Base-by-base conservation (phyloP, 768 basidiomycete species). In the Boletellus emodensis region DNA sequence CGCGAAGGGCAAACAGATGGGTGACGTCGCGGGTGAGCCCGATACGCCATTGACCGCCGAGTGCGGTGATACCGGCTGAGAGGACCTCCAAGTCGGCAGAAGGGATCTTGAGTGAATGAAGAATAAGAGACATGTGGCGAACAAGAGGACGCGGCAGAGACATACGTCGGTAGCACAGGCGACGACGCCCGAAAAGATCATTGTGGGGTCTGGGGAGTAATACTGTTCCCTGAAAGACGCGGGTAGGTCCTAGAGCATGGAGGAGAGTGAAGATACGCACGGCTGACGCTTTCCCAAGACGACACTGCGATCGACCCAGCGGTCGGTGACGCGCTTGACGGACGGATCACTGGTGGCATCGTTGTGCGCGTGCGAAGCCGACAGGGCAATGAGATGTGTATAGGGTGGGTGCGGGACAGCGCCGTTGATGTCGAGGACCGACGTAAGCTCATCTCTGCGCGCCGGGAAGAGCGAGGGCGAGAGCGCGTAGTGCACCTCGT, bases 21-120 rank as follows among this genome's bases (percentile, higher is more conserved):
- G 94, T 94, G 18, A 92, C 86, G 50, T 95, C 93, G 50, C 79
- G 77, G 0, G 91, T 93, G 43, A 94, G 77, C 9, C 81, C 83
- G 0, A 71, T 69, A 22, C 89, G 79, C 83, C 83, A 90, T 65
- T 90, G 85, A 0, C 94, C 94, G 3, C 94, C 93, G 4, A 90
- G 78, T 0, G 83, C 80, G 2, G 76, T 75, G 26, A 94, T 81
- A 0, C 84, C 88, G 0, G 83, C 85, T 0, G 79, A 77, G 36
- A 95, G 77, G 3, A 85, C 80, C 60, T 89, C 87, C 24, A 82
- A 68, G 64, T 95, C 93, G 8, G 80, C 55, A 1, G 72, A 44
- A 0, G 83, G 79, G 4, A 92, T 72, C 79, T 87, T 33, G 5
- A 4, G 37, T 8, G 20, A 13, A 17, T 3, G 55, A 46, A 43